These are phyloP conservation scores for Daldinia loculata DNA, from an alignment of 495 filamentous ascomycete species.

Conservation along the genomic window DNA sequence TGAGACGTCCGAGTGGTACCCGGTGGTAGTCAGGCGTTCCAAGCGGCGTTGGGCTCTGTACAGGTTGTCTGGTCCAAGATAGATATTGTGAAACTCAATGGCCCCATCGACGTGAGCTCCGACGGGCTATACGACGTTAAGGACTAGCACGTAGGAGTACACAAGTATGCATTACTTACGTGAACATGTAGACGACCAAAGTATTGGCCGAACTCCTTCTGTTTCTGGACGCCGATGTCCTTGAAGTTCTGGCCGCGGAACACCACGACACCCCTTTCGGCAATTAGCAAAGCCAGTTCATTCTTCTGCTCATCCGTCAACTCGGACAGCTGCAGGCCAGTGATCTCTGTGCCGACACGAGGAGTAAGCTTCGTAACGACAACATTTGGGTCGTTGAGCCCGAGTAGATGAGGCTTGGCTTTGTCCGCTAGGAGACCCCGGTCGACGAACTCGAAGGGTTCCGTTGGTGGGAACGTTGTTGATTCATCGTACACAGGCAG, in stretches of 20 bases:
- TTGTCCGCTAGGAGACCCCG: conserved; percentile 66
- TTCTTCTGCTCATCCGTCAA: conserved; percentile 76
- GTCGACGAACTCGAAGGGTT: conserved; percentile 67
- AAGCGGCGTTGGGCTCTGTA: conserved; percentile 54
- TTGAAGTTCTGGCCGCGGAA: conserved; percentile 74
- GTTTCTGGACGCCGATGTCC: conserved; percentile 66
- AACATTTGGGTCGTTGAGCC: conserved; percentile 44
- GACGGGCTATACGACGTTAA: conserved; percentile 46
- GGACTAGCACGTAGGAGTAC: neutral
- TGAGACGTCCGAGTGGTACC: conserved; percentile 62
- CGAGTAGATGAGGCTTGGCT: conserved; percentile 66
- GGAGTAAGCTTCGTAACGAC: conserved; percentile 69
- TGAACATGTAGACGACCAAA: conserved; percentile 74
- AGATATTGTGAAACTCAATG: conserved; percentile 58
- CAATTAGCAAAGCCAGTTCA: conserved; percentile 76
- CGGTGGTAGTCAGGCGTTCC: conserved; percentile 58
- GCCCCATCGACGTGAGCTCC: conserved; percentile 56
- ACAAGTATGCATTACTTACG: conserved; percentile 29
- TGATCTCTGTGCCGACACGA: conserved; percentile 76
- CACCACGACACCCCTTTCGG: conserved; percentile 76
- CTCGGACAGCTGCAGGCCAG: conserved; percentile 71
- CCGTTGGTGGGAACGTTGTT: conserved; percentile 66
- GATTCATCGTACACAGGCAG: conserved; percentile 70
- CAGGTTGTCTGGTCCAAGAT: conserved; percentile 59
- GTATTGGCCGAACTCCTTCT: conserved; percentile 70